Conservation (phyloP, 2,329 filamentous ascomycete species). For the Delphinella strobiligena region DNA sequence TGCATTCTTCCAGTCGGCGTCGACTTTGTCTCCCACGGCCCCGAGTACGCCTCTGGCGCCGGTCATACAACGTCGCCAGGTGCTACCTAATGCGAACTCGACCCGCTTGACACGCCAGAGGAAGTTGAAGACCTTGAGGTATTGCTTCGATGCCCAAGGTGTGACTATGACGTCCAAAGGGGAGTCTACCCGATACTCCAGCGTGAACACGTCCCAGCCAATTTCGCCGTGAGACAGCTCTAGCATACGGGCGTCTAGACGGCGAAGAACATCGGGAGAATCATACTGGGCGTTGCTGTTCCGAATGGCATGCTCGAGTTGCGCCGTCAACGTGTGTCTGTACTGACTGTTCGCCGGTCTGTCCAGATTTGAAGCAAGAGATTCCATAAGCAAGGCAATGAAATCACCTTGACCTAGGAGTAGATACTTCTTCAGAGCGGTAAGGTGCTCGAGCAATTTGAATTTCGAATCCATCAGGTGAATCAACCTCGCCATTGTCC, state of each 20-base stretch:
- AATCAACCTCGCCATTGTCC: conserved; percentile 90
- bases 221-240: conserved; percentile 94
- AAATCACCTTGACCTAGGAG: conserved; percentile 94
- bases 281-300: conserved; percentile 97
- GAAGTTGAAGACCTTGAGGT: conserved; percentile 98
- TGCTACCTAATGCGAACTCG: conserved; percentile 81
- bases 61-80: conserved; percentile 93
- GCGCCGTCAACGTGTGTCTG: conserved; percentile 90
- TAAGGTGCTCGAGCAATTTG: conserved; percentile 82
- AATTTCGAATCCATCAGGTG: conserved; percentile 93
- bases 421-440: conserved; percentile 87
- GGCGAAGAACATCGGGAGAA: conserved; percentile 75
- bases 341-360: conserved; percentile 95
- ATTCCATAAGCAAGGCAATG: conserved; percentile 94
- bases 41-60: conserved; percentile 83
- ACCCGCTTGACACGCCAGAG: conserved; percentile 97
- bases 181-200: conserved; percentile 96
- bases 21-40: conserved; percentile 52
- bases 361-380: conserved; percentile 81
- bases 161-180: conserved; percentile 96
- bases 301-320: conserved; percentile 91
- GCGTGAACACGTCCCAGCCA: conserved; percentile 96
- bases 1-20: conserved; percentile 63
- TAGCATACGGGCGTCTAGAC: conserved; percentile 94
- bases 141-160: conserved; percentile 88